These are phyloP conservation scores for Aspergillus bombycis DNA, from an alignment of 2,329 filamentous ascomycete genomes.

Conservation along the genomic window DNA sequence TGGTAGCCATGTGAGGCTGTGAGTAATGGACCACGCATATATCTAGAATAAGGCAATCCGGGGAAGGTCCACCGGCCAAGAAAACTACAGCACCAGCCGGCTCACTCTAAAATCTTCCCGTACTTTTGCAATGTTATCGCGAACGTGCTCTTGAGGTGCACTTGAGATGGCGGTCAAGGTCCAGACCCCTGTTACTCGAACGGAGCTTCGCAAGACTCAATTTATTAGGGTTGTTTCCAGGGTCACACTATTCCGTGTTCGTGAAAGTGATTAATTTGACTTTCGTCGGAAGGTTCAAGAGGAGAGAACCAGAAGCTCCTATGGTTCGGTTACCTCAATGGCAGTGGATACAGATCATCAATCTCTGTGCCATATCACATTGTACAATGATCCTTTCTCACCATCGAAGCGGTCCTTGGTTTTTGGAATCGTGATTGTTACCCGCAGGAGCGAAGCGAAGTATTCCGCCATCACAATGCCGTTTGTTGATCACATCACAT, in stretches of 20 bases:
- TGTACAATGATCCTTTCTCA: neutral
- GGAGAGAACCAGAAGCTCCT: neutral
- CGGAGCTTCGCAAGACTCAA: neutral
- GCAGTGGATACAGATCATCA: neutral
- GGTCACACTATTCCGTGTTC: neutral
- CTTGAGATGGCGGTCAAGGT: neutral
- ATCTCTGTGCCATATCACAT: neutral
- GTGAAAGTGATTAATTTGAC: neutral
- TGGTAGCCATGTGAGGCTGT: neutral
- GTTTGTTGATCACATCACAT: slow-evolving; percentile 22
- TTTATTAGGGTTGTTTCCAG: neutral
- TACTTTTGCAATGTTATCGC: neutral
- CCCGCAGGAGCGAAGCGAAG: neutral
- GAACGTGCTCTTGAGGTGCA: neutral
- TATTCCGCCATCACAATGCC: slow-evolving; percentile 9
- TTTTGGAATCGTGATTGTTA: neutral
- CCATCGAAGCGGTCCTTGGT: neutral
- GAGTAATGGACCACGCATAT: neutral
- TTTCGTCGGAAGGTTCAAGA: neutral
- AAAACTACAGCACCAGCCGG: too few species aligned
- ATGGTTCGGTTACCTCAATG: neutral
- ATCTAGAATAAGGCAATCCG: neutral
- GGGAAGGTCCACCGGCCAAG: neutral
- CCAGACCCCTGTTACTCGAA: neutral
- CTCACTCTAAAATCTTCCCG: neutral